These are phyloP conservation scores for rapeseed (Brassica napus) DNA, from an alignment of 345 rosid genomes.

Conservation along the genomic window Da-Ae NC_063446.1:29778001-29778500, in stretches of 20 bases:
- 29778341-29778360: constrained; percentile 76
- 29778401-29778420: not conserved
- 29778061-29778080: constrained; percentile 87
- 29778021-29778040: constrained; percentile 85
- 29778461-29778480: not conserved
- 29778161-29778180: constrained; percentile 95
- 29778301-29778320: constrained; percentile 90
- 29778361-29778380: constrained; percentile 37
- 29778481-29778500: not conserved
- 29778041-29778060: constrained; percentile 98
- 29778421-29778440: constrained; percentile 4
- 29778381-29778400: constrained; percentile 20
- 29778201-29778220: not conserved
- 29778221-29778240: constrained; percentile 36
- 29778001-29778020: constrained; percentile 76
- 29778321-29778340: constrained; percentile 82
- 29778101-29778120: constrained; percentile 77
- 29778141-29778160: constrained; percentile 82
- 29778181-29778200: not conserved
- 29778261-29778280: constrained; percentile 84
- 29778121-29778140: constrained; percentile 84
- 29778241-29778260: constrained; percentile 96
- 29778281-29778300: constrained; percentile 92
- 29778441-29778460: not conserved
- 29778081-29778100: constrained; percentile 85